Evolutionary conservation across 495 filamentous ascomycete genomes (phyloP).

Genomic region (Trichocladium uniseriatum): DNA sequence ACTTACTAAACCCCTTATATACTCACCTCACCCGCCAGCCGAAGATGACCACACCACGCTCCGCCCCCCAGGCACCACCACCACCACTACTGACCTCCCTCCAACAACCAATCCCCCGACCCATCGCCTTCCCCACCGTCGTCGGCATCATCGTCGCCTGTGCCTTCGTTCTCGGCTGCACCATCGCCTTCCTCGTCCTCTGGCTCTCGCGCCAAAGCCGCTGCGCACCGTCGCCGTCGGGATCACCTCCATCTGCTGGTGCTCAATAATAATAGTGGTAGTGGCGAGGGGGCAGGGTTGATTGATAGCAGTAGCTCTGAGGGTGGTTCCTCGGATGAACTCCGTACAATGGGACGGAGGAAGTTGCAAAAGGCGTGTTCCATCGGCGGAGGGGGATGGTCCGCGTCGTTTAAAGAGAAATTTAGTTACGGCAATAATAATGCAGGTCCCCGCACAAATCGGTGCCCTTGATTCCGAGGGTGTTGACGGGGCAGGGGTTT

Average conservation of each 20-base stretch:
- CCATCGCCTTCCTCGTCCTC: slow-evolving; percentile 7
- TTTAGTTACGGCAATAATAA: too few relatives aligned
- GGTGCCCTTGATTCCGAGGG: slow-evolving; percentile 2
- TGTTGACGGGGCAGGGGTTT: background rate
- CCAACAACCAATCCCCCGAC: background rate
- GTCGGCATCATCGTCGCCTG: slow-evolving; percentile 8
- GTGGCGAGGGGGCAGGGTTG: too few relatives aligned
- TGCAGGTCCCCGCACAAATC: too few relatives aligned
- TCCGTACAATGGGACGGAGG: background rate
- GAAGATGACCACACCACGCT: too few relatives aligned
- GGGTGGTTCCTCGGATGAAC: too few relatives aligned
- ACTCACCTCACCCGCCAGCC: too few relatives aligned
- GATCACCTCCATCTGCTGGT: too few relatives aligned
- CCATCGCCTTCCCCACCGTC: slow-evolving; percentile 5
- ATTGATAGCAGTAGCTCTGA: too few relatives aligned
- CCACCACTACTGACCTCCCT: background rate
- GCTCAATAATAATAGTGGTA: too few relatives aligned
- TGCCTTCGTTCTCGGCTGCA: slow-evolving; percentile 1
- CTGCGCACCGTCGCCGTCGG: too few relatives aligned
- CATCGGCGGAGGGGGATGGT: background rate
- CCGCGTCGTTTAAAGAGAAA: background rate
- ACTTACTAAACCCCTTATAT: too few relatives aligned
- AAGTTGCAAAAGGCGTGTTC: slow-evolving; percentile 5
- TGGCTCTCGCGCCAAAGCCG: slow-evolving; percentile 1
- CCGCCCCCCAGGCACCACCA: too few relatives aligned